Evolutionary conservation across 2,329 filamentous ascomycete species (phyloP).

Genomic region (Ophidiomyces ophidiicola): DNA sequence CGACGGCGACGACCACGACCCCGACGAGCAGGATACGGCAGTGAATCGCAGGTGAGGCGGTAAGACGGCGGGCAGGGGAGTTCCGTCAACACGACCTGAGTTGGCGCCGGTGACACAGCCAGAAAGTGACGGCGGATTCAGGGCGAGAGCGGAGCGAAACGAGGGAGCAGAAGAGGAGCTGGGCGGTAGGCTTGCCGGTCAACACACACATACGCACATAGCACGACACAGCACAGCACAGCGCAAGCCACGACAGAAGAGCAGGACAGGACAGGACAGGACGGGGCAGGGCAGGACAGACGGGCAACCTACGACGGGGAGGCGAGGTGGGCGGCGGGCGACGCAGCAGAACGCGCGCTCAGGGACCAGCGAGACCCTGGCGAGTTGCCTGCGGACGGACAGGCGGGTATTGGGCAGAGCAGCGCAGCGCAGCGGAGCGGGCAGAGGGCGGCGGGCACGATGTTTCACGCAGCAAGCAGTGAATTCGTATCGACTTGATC

Average conservation of each 20-base stretch:
- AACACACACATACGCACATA: too few relatives aligned
- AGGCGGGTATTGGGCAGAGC: slow-evolving; percentile 3
- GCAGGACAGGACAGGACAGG: background rate
- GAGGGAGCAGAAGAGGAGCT: too few relatives aligned
- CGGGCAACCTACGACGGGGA: background rate
- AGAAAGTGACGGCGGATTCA: too few relatives aligned
- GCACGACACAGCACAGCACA: too few relatives aligned
- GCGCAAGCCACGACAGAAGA: too few relatives aligned
- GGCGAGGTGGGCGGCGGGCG: slow-evolving; percentile 2
- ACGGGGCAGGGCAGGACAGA: background rate
- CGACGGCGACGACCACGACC: too few relatives aligned
- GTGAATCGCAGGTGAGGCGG: background rate
- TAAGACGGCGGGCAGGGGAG: background rate
- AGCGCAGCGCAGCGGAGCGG: slow-evolving; percentile 5
- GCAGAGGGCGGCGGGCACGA: background rate
- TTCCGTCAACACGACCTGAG: background rate
- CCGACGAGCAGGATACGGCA: background rate
- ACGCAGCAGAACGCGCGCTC: slow-evolving; percentile 14
- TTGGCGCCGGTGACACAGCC: background rate
- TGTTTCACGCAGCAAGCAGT: too few relatives aligned
- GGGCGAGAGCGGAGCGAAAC: too few relatives aligned
- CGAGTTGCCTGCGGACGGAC: slow-evolving; percentile 12
- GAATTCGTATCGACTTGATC: too few relatives aligned
- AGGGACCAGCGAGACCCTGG: slow-evolving; percentile 12
- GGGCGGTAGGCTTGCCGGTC: too few relatives aligned